Evolutionary conservation across 345 rosid species (phyloP), one percentile per base, ranked within the genome.

Genomic region (Balakata baccata): DNA sequence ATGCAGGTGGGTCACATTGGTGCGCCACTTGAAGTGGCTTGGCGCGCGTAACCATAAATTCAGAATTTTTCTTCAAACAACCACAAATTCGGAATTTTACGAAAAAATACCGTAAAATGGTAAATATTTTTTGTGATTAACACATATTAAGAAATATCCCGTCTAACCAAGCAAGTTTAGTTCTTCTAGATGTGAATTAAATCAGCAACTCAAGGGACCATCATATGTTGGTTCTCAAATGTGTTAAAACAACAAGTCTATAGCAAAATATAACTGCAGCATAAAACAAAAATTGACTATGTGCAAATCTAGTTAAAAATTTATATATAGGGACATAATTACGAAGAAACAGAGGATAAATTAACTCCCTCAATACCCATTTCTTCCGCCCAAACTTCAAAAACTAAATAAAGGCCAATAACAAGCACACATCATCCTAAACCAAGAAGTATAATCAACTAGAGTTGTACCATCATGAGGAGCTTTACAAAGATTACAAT

Each of bases 401-500:
- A 50, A 29, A 29, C 2, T 23, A 16, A 60, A 1, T 29, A 34
- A 62, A 62, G 20, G 46, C 47, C 47, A 37, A 56, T 20, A 38
- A 37, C 11, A 39, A 39, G 67, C 67, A 64, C n/a, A 39, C 41
- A 23, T 38, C 22, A 56, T 66, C 11, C 9, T 43, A 45, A 10
- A 5, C 34, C 37, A 54, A 61, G 46, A 56, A 56, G 25, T n/a
- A n/a, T n/a, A n/a, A 13, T 12, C 34, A 34, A 58, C 16, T n/a
- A 17, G 17, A 61, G 25, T 20, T 17, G 41, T 81, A 90, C 98
- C 98, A 89, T 90, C 97, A 91, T 94, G 59, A 94, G 88, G 53
- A 90, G 83, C 86, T 92, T 92, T 0, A 87, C 93, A 62, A 92
- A 80, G 68, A 88, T 86, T 18, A 89, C 96, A 46, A 86, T 80